Conservation (phyloP, 306 rosid genomes). For the Canavalia ensiformis region DNA sequence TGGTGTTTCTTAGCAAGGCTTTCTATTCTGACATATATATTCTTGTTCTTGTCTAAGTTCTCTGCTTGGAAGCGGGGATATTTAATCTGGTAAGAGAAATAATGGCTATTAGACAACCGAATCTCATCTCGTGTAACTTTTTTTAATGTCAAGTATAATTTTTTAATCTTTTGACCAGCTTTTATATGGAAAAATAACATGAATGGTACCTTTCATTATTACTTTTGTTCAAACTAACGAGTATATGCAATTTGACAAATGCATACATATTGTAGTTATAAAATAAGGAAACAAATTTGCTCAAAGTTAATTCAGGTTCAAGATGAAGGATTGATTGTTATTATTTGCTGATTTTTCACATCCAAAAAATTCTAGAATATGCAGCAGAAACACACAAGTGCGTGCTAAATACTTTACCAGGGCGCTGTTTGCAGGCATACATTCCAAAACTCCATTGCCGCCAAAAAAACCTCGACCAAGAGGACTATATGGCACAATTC, state of each 20-base stretch:
- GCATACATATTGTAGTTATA: background rate
- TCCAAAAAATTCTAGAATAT: background rate
- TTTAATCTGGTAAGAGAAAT: constrained; percentile 47
- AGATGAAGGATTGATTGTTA: background rate
- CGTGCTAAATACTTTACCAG: constrained; percentile 52
- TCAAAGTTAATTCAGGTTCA: background rate
- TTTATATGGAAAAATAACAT: background rate
- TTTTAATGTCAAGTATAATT: background rate
- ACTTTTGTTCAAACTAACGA: background rate
- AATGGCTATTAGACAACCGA: background rate
- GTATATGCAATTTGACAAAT: background rate
- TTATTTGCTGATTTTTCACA: background rate
- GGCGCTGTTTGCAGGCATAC: constrained; percentile 52
- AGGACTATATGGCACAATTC: constrained; percentile 84
- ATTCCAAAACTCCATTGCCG: constrained; percentile 72
- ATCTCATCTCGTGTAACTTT: background rate
- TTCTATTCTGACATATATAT: constrained; percentile 56
- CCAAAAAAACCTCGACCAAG: constrained; percentile 87
- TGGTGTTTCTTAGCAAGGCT: constrained; percentile 57
- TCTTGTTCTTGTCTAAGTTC: constrained; percentile 53
- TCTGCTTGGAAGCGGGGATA: constrained; percentile 66
- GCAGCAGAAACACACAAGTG: background rate
- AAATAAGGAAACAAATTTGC: background rate
- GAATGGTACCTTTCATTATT: background rate
- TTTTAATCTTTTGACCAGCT: background rate